Base-by-base conservation (phyloP, 768 basidiomycete species). In the Macrolepiota fuliginosa region DNA sequence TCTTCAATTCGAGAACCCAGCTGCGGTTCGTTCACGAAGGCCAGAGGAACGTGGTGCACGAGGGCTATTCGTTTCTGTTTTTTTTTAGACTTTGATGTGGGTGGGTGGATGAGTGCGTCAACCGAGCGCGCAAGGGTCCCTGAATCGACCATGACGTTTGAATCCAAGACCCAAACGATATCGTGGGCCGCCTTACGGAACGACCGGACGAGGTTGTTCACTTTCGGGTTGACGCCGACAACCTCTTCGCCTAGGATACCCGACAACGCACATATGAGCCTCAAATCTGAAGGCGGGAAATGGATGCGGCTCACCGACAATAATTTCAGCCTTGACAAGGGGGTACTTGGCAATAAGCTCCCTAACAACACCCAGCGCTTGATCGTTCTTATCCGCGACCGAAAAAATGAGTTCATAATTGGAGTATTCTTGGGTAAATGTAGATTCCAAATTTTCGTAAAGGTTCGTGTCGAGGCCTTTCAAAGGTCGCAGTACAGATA, bases 1-100 rank as follows among this genome's bases (percentile, higher is more conserved):
- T 94, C 91, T 76, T 99, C 97, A 27, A 98, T 79, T 63, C 85
- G 80, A 29, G 94, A 88, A 1, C 97, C 97, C 60, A 94, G 77
- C 54, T 78, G 79, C 45, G 81, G 76, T 67, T 89, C 87, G 63
- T 86, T 86, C 60, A 89, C 81, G 56, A 83, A 82, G 1, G 94
- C 96, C 69, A 94, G 92, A 0, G 97, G 97, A 17, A 98, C 91
- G 71, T 99, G 97, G 73, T 99, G 97, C 0, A 99, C 92, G 9
- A 99, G 81, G 3, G 87, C 94, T 46, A 96, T 82, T 50, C 84
- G 83, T 61, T 76, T 79, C 50, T 65, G 67, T 10, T 76, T 64
- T 50, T 54, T 46, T 22, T 67, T 66, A 3, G 80, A 70, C 24
- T 66, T 67, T 3, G 80, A 70, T n/a, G 73, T 60, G 2, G 79